Percentiles rank a stretch among this genome's conserved stretches.
Evolutionary conservation across 2,329 filamentous ascomycete genomes (phyloP).

Genomic region (Mollisia scopiformis): DNA sequence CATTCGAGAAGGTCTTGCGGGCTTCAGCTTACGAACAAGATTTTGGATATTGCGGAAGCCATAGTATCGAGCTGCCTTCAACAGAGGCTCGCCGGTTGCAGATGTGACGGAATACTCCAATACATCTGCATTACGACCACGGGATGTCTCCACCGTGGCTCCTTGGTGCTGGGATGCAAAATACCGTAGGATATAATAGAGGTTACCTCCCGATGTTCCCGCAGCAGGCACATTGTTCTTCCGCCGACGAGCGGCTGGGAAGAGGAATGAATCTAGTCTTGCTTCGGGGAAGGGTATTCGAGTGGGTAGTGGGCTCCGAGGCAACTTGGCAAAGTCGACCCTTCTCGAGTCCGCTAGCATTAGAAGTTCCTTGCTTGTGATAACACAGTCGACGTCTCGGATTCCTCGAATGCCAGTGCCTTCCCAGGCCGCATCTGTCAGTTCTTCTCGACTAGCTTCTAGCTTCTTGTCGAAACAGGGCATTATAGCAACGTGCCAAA

Average conservation of each 20-base stretch:
- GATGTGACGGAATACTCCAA: slow-evolving; percentile 77
- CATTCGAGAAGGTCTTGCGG: slow-evolving; percentile 75
- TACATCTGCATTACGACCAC: slow-evolving; percentile 89
- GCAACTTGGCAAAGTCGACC: slow-evolving; percentile 74
- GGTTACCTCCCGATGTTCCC: slow-evolving; percentile 86
- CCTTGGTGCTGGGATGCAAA: slow-evolving; percentile 73
- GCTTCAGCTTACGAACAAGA: slow-evolving; percentile 88
- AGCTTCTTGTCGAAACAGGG: slow-evolving; percentile 99
- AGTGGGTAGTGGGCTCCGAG: slow-evolving; percentile 57
- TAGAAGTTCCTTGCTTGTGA: slow-evolving; percentile 92
- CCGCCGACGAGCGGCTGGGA: slow-evolving; percentile 52
- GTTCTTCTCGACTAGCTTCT: slow-evolving; percentile 89
- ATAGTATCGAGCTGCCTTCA: slow-evolving; percentile 89
- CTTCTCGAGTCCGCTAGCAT: slow-evolving; percentile 83
- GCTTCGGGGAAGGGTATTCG: slow-evolving; percentile 72
- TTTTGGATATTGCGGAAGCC: slow-evolving; percentile 99
- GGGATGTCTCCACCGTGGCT: slow-evolving; percentile 69
- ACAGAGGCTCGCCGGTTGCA: slow-evolving; percentile 58
- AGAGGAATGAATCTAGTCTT: slow-evolving; percentile 73
- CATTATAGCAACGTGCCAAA: slow-evolving; percentile 97
- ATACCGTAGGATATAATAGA: slow-evolving; percentile 80
- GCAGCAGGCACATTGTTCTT: slow-evolving; percentile 55
- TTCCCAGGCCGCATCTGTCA: slow-evolving; percentile 80
- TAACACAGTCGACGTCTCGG: slow-evolving; percentile 95
- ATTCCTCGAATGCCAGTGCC: slow-evolving; percentile 58